These are phyloP conservation scores for Rubia occidens DNA, from an alignment of 305 asterid genomes.

Conservation along the genomic window DNA sequence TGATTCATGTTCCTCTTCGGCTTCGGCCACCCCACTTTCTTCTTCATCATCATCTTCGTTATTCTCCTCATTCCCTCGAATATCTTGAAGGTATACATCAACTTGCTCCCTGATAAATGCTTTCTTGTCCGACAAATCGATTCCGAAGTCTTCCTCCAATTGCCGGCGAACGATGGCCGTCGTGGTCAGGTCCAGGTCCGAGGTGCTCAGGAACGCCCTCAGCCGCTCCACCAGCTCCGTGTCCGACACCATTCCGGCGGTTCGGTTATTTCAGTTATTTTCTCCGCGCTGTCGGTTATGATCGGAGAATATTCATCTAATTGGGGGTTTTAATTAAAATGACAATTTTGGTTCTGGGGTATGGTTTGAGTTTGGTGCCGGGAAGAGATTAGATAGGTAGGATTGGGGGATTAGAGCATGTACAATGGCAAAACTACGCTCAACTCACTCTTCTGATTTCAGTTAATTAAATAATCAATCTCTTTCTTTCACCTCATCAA, in stretches of 20 bases:
- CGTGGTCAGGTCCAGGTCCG: slow-evolving; percentile 77
- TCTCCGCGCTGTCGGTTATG: slow-evolving; percentile 8
- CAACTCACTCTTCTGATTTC: no score
- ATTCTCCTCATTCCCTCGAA: slow-evolving; percentile 28
- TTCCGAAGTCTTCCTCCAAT: slow-evolving; percentile 65
- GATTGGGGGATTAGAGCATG: not conserved
- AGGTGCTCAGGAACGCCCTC: slow-evolving; percentile 52
- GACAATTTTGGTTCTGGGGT: slow-evolving; percentile 17
- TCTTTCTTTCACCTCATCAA: no score
- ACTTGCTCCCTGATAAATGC: slow-evolving; percentile 71
- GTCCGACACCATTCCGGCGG: slow-evolving; percentile 59
- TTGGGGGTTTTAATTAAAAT: slow-evolving; percentile 7
- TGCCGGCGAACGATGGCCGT: slow-evolving; percentile 59
- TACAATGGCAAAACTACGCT: no score
- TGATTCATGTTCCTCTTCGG: slow-evolving; percentile 19
- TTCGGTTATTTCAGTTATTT: slow-evolving; percentile 18
- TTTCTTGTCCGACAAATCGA: slow-evolving; percentile 75
- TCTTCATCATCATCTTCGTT: slow-evolving; percentile 23
- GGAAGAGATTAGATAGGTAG: not conserved
- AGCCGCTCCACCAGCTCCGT: slow-evolving; percentile 58
- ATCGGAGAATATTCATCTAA: slow-evolving; percentile 9
- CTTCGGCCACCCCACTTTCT: slow-evolving; percentile 26
- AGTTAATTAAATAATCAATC: no score
- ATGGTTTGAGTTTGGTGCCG: not conserved
- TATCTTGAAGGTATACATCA: slow-evolving; percentile 51